phyloP scores from a whole-genome alignment of 768 basidiomycete genomes.

The Lepiota brunneoincarnata region DNA sequence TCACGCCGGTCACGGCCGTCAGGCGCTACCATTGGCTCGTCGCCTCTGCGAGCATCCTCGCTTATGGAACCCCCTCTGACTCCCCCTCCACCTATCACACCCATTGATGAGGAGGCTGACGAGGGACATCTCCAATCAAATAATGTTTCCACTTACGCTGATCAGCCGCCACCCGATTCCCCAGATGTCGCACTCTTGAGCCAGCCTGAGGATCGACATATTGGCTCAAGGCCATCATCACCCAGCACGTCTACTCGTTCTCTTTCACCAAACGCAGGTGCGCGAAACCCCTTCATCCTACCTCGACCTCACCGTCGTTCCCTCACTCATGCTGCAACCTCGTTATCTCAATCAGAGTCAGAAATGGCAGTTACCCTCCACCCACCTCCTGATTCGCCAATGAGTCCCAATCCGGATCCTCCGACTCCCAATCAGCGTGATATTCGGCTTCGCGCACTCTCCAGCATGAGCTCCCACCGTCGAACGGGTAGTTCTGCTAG shows the following conservation, averaged over 20 bases:
- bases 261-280: constrained; percentile 72
- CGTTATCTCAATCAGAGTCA: constrained; percentile 60
- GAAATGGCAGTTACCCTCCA: constrained; percentile 70
- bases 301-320: constrained; percentile 64
- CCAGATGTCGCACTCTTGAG: constrained; percentile 24
- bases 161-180: constrained; percentile 8
- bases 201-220: constrained; percentile 9
- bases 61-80: constrained; percentile 41
- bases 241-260: constrained; percentile 52
- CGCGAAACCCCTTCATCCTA: constrained; percentile 77
- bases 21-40: constrained; percentile 50
- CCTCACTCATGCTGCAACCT: constrained; percentile 64
- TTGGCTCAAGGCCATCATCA: constrained; percentile 30
- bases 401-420: constrained; percentile 69
- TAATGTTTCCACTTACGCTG: constrained; percentile 16
- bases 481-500: constrained; percentile 33
- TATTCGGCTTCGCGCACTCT: constrained; percentile 52
- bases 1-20: constrained; percentile 57
- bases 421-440: constrained; percentile 84
- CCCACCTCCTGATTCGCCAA: constrained; percentile 77
- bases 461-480: constrained; percentile 53
- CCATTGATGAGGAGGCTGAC: constrained; percentile 61
- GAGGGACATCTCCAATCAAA: constrained; percentile 27
- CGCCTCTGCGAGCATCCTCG: constrained; percentile 60
- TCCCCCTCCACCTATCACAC: constrained; percentile 71